Conservation (phyloP, 805 yeast genomes). For the Cyberlindnera xishuangbannaensis region DNA sequence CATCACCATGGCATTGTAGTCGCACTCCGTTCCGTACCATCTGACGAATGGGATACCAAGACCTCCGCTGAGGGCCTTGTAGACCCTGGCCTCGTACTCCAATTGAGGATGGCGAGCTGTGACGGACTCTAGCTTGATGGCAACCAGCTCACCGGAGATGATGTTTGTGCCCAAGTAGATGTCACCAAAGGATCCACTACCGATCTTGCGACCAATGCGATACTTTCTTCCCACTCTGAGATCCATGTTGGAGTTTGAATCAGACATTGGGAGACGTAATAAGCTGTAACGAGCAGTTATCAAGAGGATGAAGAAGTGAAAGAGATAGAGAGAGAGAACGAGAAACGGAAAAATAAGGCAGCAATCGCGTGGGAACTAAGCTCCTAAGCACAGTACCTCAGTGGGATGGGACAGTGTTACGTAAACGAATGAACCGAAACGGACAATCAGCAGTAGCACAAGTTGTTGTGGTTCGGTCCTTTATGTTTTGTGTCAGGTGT, state of each 20-base stretch:
- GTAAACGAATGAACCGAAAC: too few relatives aligned
- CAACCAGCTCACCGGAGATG: conserved; percentile 95
- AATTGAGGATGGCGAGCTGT: conserved; percentile 94
- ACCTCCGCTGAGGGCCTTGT: conserved; percentile 91
- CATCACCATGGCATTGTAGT: conserved; percentile 94
- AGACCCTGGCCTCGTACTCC: conserved; percentile 95
- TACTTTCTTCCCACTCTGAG: conserved; percentile 90
- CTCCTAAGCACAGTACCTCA: too few relatives aligned
- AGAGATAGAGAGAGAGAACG: too few relatives aligned
- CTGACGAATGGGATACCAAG: conserved; percentile 96
- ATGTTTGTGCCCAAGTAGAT: conserved; percentile 90
- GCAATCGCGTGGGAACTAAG: too few relatives aligned
- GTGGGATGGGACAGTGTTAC: too few relatives aligned
- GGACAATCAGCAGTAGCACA: too few relatives aligned
- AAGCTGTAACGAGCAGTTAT: too few relatives aligned
- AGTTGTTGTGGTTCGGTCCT: too few relatives aligned
- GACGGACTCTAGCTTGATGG: conserved; percentile 86
- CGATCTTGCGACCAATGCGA: conserved; percentile 91
- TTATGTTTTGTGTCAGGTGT: too few relatives aligned
- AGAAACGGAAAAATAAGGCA: too few relatives aligned
- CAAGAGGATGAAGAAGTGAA: too few relatives aligned
- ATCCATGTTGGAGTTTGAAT: conserved; percentile 40
- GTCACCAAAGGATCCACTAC: conserved; percentile 97
- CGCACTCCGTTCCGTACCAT: conserved; percentile 96
- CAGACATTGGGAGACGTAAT: conserved; percentile 8